Conservation (phyloP, 139 green algal genomes). For the Volvox reticuliferus region DNA sequence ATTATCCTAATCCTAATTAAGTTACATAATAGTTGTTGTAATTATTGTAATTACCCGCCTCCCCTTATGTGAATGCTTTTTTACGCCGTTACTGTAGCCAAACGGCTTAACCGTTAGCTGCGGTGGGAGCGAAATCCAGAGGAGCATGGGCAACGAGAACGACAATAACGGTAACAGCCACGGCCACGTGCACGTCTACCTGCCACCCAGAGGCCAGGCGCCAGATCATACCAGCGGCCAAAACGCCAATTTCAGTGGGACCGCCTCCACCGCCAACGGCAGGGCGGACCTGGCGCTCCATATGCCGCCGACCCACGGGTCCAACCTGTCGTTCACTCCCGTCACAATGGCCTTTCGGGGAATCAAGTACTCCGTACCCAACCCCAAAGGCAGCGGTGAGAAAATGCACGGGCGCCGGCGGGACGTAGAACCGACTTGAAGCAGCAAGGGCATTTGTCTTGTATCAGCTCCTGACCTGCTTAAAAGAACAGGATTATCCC, state of each 20-base stretch:
- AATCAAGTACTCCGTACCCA: constrained; percentile 39
- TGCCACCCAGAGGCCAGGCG: not conserved
- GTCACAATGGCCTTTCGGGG: constrained; percentile 44
- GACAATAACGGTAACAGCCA: not conserved
- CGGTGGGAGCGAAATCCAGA: not conserved
- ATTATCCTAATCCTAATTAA: too few species aligned
- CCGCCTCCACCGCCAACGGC: too few species aligned
- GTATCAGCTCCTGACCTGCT: too few species aligned
- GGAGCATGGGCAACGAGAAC: not conserved
- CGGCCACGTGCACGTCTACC: not conserved
- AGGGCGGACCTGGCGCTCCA: not conserved
- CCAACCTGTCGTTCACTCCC: constrained; percentile 37
- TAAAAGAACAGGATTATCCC: too few species aligned
- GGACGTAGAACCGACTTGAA: too few species aligned
- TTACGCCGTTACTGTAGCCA: too few species aligned
- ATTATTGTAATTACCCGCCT: too few species aligned
- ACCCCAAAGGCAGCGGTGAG: not conserved
- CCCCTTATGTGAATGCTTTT: too few species aligned
- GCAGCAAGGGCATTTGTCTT: too few species aligned
- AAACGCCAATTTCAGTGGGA: not conserved
- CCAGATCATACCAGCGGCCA: not conserved
- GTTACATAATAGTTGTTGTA: too few species aligned
- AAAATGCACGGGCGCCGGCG: not conserved
- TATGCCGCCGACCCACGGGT: not conserved
- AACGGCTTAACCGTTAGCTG: too few species aligned